Evolutionary conservation across 257 asterid genomes (phyloP).

Genomic region (Solanum rostratum): DNA sequence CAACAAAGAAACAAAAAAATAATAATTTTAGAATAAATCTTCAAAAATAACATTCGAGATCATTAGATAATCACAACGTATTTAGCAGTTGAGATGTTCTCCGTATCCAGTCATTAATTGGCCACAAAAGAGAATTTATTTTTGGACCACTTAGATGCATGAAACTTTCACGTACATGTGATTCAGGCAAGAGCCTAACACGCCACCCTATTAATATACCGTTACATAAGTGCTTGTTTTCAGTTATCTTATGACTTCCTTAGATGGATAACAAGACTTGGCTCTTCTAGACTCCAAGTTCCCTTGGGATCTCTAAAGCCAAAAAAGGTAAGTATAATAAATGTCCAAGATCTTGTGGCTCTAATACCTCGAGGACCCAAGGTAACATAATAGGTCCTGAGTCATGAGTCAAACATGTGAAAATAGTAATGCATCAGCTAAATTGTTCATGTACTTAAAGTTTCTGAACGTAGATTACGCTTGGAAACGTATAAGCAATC

Average conservation of each 20-base stretch:
- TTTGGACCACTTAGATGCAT: not conserved
- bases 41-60: too few relatives aligned
- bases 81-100: not conserved
- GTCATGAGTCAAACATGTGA: not conserved
- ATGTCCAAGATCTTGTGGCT: not conserved
- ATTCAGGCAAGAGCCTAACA: not conserved
- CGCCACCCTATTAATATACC: not conserved
- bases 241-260: not conserved
- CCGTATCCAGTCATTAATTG: not conserved
- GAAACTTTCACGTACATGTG: not conserved
- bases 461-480: too few relatives aligned
- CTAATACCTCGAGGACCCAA: not conserved
- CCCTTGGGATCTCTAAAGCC: too few relatives aligned
- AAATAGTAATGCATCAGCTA: not conserved
- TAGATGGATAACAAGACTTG: not conserved
- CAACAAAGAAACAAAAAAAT: too few relatives aligned
- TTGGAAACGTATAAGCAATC: too few relatives aligned
- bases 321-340: not conserved
- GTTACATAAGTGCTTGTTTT: not conserved
- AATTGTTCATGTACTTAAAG: too few relatives aligned
- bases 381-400: too few relatives aligned
- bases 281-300: not conserved
- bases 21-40: too few relatives aligned
- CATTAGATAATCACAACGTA: not conserved
- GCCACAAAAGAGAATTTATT: not conserved